Evolutionary conservation across 176 grass and related monocot genomes (phyloP).

Genomic region (Lolium perenne): DNA sequence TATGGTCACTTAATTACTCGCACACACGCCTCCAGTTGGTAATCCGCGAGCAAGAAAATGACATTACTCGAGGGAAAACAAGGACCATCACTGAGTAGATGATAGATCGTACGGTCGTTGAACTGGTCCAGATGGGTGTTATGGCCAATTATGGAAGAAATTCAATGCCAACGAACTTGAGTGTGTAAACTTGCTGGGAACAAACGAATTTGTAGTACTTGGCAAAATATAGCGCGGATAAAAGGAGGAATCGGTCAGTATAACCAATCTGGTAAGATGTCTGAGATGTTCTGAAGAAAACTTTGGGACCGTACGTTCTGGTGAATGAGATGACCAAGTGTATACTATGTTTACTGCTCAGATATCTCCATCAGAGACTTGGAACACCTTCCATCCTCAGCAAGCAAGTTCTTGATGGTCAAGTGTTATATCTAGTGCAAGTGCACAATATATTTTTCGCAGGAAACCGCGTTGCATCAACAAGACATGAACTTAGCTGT

Average conservation of each 20-base stretch:
- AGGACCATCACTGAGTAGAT: background rate
- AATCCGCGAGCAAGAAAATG: background rate
- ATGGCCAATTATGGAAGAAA: background rate
- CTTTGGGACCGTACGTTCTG: background rate
- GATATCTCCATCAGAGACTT: slow-evolving; percentile 40
- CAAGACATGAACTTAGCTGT: background rate
- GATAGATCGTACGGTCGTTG: slow-evolving; percentile 17
- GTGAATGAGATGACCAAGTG: background rate
- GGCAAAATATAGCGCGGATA: background rate
- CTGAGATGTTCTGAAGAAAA: background rate
- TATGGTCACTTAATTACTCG: background rate
- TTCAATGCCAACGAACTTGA: background rate
- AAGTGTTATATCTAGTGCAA: background rate
- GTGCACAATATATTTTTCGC: no score
- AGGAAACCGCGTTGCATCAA: slow-evolving; percentile 34
- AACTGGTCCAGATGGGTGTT: slow-evolving; percentile 14
- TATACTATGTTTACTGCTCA: background rate
- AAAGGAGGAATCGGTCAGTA: background rate
- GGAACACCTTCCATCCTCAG: background rate
- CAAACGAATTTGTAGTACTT: background rate
- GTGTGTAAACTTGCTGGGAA: background rate
- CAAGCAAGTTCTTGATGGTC: background rate
- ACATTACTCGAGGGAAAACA: background rate
- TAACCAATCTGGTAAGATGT: background rate
- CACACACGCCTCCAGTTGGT: slow-evolving; percentile 1